Conservation (phyloP, 345 rosid species). For the Moringa oleifera region DNA sequence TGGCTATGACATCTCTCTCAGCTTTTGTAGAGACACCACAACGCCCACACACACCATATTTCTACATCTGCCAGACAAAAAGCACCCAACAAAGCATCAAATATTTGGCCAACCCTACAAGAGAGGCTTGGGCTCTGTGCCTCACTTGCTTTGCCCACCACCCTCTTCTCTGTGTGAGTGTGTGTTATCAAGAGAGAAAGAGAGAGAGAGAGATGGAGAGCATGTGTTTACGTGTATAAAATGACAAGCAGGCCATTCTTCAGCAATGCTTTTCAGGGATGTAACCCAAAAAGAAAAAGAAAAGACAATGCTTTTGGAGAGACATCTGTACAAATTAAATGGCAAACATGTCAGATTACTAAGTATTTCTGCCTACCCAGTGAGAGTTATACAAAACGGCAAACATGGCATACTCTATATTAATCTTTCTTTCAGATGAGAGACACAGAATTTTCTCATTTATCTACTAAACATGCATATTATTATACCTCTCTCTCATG, state of each 20-base stretch:
- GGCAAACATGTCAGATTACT: conserved; percentile 11
- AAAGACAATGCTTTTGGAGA: not conserved
- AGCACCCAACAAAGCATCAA: conserved; percentile 2
- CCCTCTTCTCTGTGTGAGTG: not conserved
- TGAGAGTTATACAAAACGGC: not conserved
- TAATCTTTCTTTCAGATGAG: no score
- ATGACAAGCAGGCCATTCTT: conserved; percentile 20
- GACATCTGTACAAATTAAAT: not conserved
- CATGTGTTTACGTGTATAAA: not conserved
- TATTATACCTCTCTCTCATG: no score
- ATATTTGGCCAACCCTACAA: not conserved
- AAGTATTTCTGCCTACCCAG: not conserved
- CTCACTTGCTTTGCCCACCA: conserved; percentile 1
- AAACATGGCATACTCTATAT: no score
- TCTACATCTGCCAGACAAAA: not conserved
- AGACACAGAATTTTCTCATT: no score
- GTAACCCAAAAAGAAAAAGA: no score
- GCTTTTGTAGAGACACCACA: not conserved
- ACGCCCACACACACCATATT: no score
- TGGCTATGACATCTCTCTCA: not conserved
- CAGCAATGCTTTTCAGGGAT: not conserved
- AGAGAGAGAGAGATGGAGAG: not conserved
- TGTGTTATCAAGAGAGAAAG: no score
- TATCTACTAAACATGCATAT: no score
- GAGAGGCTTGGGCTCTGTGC: conserved; percentile 8